Conservation (phyloP, 2,329 filamentous ascomycete genomes). For the Xylaria sp. region DNA sequence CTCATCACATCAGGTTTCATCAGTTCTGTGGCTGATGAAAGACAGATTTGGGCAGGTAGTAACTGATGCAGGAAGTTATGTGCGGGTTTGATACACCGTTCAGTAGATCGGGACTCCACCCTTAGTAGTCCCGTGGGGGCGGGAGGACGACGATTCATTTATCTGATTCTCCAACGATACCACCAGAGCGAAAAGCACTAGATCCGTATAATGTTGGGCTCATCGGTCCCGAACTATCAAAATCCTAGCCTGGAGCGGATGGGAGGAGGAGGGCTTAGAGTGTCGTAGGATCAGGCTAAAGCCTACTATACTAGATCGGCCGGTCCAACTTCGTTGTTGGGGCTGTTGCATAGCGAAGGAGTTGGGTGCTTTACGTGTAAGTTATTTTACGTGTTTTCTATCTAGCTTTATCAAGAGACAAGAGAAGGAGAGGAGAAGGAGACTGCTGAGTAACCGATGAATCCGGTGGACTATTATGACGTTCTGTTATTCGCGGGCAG, state of each 20-base stretch:
- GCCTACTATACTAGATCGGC: not conserved
- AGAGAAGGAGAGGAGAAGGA: not conserved
- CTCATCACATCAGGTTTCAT: not conserved
- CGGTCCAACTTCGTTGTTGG: not conserved
- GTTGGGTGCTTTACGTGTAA: too few species aligned
- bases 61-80: not conserved
- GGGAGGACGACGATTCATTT: not conserved
- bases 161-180: not conserved
- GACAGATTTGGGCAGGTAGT: not conserved
- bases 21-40: not conserved
- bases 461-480: not conserved
- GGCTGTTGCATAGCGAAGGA: not conserved
- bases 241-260: not conserved
- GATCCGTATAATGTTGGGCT: not conserved
- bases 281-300: not conserved
- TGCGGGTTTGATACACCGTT: not conserved
- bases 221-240: not conserved
- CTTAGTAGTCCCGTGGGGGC: slow-evolving; percentile 4
- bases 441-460: not conserved
- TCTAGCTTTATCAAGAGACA: not conserved
- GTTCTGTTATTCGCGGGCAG: not conserved
- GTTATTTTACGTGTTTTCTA: not conserved
- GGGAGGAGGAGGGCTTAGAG: not conserved
- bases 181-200: not conserved
- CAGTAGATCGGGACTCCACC: slow-evolving; percentile 3